These are phyloP conservation scores for Furcasterigmium furcatum DNA, from an alignment of 2,329 filamentous ascomycete genomes.

Conservation along the genomic window DNA sequence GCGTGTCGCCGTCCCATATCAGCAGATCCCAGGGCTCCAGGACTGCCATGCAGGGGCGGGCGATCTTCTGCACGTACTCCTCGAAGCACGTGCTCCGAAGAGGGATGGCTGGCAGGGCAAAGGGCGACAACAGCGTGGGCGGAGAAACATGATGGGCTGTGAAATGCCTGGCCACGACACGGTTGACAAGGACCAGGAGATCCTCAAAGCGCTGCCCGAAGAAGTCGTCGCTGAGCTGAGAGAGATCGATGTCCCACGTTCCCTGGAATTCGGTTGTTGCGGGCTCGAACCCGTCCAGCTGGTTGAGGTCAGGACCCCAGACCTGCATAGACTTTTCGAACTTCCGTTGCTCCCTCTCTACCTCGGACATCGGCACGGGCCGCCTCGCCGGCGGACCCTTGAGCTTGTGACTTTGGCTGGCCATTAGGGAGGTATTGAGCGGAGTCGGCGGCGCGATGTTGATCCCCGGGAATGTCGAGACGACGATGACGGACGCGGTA, in stretches of 20 bases:
- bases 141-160: background rate
- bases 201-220: slow-evolving; percentile 5
- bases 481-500: no score
- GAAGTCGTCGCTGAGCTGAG: slow-evolving; percentile 5
- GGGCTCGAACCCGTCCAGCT: slow-evolving; percentile 5
- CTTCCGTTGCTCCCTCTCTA: no score
- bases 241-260: slow-evolving; percentile 1
- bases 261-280: slow-evolving; percentile 1
- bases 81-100: slow-evolving; percentile 18
- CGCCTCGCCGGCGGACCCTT: no score
- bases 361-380: no score
- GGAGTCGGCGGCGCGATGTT: no score
- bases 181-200: slow-evolving; percentile 17
- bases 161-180: slow-evolving; percentile 8
- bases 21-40: slow-evolving; percentile 22
- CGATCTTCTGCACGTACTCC: slow-evolving; percentile 19
- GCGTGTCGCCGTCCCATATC: slow-evolving; percentile 16
- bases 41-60: slow-evolving; percentile 17
- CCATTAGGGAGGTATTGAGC: no score
- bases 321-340: no score
- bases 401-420: no score
- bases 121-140: no score
- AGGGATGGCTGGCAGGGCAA: slow-evolving; percentile 5
- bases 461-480: no score
- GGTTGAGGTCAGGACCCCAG: background rate